phyloP scores from a whole-genome alignment of 2,329 filamentous ascomycete genomes.

The Calonectria montana region DNA sequence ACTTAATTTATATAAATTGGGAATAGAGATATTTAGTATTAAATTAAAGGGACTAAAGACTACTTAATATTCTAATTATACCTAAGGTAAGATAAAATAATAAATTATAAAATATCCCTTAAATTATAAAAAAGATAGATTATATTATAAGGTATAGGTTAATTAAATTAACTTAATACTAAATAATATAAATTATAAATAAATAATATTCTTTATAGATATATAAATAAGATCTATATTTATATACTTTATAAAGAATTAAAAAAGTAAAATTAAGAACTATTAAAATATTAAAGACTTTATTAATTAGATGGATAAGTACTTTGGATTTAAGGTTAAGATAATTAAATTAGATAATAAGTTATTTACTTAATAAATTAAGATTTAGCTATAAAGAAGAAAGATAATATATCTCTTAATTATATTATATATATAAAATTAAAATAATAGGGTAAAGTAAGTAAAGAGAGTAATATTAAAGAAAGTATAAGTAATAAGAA shows the following conservation, averaged over 20 bases:
- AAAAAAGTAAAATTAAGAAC: not conserved
- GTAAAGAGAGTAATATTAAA: no score
- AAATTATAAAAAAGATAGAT: not conserved
- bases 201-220: no score
- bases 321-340: not conserved
- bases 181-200: no score
- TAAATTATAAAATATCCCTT: not conserved
- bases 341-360: not conserved
- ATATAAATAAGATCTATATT: no score
- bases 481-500: no score
- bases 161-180: no score
- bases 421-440: not conserved
- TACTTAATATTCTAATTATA: not conserved
- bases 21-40: no score
- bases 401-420: not conserved
- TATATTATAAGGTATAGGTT: no score
- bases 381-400: not conserved
- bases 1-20: no score
- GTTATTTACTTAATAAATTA: no score
- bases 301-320: not conserved
- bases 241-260: not conserved
- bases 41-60: conserved; percentile 1
- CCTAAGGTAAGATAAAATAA: not conserved
- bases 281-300: not conserved
- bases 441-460: not conserved